phyloP scores from a whole-genome alignment of 805 yeast species.

The Candida yuanshanica region DNA sequence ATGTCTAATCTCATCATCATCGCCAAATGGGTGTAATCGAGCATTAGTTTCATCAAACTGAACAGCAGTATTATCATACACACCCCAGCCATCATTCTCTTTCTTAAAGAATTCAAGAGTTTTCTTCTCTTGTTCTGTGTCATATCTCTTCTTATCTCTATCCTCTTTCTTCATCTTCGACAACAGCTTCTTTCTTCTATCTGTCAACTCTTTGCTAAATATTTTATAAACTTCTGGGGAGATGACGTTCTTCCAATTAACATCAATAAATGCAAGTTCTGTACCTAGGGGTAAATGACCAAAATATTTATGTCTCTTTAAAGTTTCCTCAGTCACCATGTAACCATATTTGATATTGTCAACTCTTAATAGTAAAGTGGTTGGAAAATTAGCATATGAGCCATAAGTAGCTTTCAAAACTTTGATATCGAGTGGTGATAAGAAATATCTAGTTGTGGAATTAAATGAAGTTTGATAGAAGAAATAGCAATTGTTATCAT shows the following conservation, averaged over 20 bases:
- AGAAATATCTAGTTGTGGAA: constrained; percentile 56
- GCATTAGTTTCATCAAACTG: constrained; percentile 24
- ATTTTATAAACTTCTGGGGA: constrained; percentile 38
- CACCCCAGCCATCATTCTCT: constrained; percentile 41
- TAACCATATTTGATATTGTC: constrained; percentile 68
- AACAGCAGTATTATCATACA: constrained; percentile 26
- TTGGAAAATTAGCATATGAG: constrained; percentile 62
- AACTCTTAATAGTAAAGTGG: constrained; percentile 50
- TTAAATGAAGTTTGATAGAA: constrained; percentile 77
- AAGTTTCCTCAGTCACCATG: constrained; percentile 49
- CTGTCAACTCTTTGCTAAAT: constrained; percentile 51
- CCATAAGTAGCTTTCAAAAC: constrained; percentile 61
- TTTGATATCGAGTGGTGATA: constrained; percentile 76
- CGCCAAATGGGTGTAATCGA: constrained; percentile 28
- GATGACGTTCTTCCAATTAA: constrained; percentile 63
- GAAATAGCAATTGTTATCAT: constrained; percentile 47
- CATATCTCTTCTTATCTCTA: constrained; percentile 47
- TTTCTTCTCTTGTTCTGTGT: constrained; percentile 51
- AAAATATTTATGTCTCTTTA: constrained; percentile 65
- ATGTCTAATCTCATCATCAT: constrained; percentile 3
- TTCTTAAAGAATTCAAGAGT: constrained; percentile 53
- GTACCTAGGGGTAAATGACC: constrained; percentile 84
- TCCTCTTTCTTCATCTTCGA: constrained; percentile 56
- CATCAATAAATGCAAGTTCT: constrained; percentile 74
- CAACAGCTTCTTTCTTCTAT: constrained; percentile 46